These are phyloP conservation scores for Fusarium brachygibbosum DNA, from an alignment of 2,329 filamentous ascomycete species.

Conservation along the genomic window DNA sequence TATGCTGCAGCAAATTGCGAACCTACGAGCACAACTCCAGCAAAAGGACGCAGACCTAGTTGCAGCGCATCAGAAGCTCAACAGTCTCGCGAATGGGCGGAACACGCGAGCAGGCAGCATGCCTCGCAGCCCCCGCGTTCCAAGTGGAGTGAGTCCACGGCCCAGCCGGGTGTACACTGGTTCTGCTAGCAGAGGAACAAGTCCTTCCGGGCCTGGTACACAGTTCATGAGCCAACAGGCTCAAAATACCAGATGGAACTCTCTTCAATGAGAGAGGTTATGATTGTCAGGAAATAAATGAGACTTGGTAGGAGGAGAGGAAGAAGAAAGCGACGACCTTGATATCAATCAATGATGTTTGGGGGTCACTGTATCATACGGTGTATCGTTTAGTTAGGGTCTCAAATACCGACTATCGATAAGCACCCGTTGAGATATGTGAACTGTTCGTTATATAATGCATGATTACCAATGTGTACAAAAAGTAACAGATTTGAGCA, in stretches of 20 bases:
- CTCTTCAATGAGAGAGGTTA: conserved; percentile 57
- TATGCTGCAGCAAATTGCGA: conserved; percentile 56
- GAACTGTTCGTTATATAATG: background rate
- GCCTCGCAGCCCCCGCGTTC: conserved; percentile 68
- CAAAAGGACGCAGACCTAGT: conserved; percentile 67
- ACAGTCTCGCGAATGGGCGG: conserved; percentile 62
- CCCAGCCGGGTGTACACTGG: conserved; percentile 53
- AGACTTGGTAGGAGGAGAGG: background rate
- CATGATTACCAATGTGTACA: background rate
- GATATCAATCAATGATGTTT: conserved; percentile 28
- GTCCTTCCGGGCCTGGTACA: conserved; percentile 59
- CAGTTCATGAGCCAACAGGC: conserved; percentile 57
- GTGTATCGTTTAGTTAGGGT: conserved; percentile 12
- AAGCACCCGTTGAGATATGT: conserved; percentile 7
- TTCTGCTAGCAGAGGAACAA: conserved; percentile 64
- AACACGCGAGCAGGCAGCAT: conserved; percentile 70
- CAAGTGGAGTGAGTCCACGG: conserved; percentile 65
- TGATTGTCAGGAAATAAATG: background rate
- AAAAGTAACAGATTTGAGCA: background rate
- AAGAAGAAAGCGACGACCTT: conserved; percentile 13
- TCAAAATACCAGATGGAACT: conserved; percentile 59
- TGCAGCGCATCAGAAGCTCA: conserved; percentile 62
- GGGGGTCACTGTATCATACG: conserved; percentile 13
- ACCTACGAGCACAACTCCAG: conserved; percentile 59
- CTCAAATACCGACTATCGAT: conserved; percentile 3